Base-by-base conservation (phyloP, 805 yeast species). In the Yarrowia deformans region DNA sequence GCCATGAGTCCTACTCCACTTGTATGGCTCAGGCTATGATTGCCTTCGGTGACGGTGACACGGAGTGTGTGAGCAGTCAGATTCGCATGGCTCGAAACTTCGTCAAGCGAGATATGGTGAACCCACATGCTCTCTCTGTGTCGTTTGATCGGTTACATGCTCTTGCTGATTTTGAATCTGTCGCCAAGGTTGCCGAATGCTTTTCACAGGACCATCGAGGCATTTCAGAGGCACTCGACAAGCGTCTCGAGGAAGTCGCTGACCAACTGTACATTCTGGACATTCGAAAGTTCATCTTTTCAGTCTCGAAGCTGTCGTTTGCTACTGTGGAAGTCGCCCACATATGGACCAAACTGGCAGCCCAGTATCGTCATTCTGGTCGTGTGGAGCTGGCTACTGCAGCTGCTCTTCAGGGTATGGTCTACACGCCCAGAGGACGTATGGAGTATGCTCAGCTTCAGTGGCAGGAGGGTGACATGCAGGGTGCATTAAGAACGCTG, bases 381-480 rank as follows among this genome's bases (percentile, higher is more conserved):
- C 83, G 93, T 70, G 79, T 88, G 2, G 95, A 91, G 73, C 81
- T 91, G 46, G 89, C 97, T 0, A 87, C 91, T 1, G 84, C 87
- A 23, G 83, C 88, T 9, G 84, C 90, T 29, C 84, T 90, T 75
- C 82, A 86, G 73, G 92, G 91, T 14, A 60, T 60, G 1, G 48
- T 72, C 52, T 78, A 81, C 40, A 45, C 72, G 12, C 74, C 74
- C 9, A 60, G 70, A 29, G 76, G 77, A 6, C 67, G 69, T 19
- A 70, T 90, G 48, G 97, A 93, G 75, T 89, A 90, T 77, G 89
- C 97, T 4, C 88, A 90, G 69, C 82, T 95, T 9, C 78, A 92
- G 48, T 94, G 98, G 98, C 89, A 87, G 3, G 91, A 90, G 75
- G 97, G 97, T 0, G 96, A 92, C 71, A 91, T 87, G 35, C 69